A percentile compares a stretch with the other conserved stretches of the same genome.
Conservation (phyloP, 2,329 filamentous ascomycete genomes). For the Metarhizium robertsii region DNA sequence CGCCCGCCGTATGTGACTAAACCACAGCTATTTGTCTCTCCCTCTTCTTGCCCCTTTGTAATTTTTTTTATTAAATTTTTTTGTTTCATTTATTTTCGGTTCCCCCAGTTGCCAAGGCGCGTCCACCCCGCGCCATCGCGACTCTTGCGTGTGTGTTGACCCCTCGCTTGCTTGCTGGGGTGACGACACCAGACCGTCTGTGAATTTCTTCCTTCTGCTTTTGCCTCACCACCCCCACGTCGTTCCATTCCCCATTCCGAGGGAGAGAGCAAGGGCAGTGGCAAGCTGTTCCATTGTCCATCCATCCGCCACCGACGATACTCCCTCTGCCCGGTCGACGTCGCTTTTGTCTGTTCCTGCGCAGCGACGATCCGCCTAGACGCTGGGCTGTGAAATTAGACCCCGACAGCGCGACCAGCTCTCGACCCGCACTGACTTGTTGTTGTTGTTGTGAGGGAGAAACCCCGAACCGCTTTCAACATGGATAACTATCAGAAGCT, state of each 20-base stretch:
- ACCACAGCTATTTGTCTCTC: not conserved
- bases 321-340: too few relatives aligned
- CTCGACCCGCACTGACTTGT: not conserved
- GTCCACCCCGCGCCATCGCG: slow-evolving; percentile 3
- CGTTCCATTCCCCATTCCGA: not conserved
- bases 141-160: slow-evolving; percentile 5
- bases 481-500: slow-evolving; percentile 98
- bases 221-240: slow-evolving; percentile 1
- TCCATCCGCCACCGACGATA: not conserved
- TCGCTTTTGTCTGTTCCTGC: not conserved
- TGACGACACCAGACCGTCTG: not conserved
- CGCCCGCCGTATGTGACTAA: not conserved
- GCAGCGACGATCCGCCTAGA: not conserved
- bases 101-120: not conserved
- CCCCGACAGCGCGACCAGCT: not conserved
- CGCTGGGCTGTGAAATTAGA: not conserved
- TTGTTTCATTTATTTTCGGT: not conserved
- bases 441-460: not conserved
- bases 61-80: not conserved
- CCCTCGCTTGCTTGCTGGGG: slow-evolving; percentile 5
- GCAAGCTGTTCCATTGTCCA: not conserved
- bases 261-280: slow-evolving; percentile 1
- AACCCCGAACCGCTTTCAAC: not conserved
- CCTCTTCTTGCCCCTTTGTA: not conserved
- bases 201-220: not conserved